A percentile compares a stretch with the other conserved stretches of the same genome.
Evolutionary conservation across 2,329 filamentous ascomycete genomes (phyloP).

Genomic region (Fusarium verticillioides): DNA sequence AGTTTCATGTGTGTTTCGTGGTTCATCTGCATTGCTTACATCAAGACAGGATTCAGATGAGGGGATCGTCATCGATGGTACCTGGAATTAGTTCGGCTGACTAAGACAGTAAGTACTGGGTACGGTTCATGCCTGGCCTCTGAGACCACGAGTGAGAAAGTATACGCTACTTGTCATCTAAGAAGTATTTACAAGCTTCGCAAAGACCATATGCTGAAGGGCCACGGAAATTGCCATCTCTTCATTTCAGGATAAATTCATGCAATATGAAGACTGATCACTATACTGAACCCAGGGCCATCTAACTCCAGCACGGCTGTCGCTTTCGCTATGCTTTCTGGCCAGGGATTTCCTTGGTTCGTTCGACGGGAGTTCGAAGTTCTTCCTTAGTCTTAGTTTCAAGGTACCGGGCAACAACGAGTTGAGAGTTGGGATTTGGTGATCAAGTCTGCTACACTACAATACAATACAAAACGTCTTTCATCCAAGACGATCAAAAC

Average conservation of each 20-base stretch:
- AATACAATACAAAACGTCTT: not conserved
- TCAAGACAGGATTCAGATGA: not conserved
- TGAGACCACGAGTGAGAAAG: accelerated
- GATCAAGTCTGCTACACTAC: not conserved
- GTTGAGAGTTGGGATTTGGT: not conserved
- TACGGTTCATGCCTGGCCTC: accelerated
- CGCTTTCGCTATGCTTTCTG: too few relatives aligned
- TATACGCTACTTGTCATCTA: not conserved
- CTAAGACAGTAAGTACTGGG: not conserved
- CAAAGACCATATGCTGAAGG: too few relatives aligned
- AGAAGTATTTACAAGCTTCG: not conserved
- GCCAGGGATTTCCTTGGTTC: too few relatives aligned
- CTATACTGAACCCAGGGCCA: too few relatives aligned
- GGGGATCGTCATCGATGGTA: not conserved
- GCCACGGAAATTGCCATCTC: too few relatives aligned
- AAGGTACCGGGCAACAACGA: too few relatives aligned
- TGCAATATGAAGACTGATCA: too few relatives aligned
- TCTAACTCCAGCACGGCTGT: too few relatives aligned
- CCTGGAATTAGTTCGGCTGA: not conserved
- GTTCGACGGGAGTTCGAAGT: too few relatives aligned
- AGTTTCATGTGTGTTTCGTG: accelerated
- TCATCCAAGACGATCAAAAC: not conserved
- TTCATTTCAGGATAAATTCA: too few relatives aligned
- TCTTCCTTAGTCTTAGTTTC: too few relatives aligned
- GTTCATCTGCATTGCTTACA: not conserved